Evolutionary conservation across 495 filamentous ascomycete species (phyloP).

Genomic region (Cercophora newfieldiana): DNA sequence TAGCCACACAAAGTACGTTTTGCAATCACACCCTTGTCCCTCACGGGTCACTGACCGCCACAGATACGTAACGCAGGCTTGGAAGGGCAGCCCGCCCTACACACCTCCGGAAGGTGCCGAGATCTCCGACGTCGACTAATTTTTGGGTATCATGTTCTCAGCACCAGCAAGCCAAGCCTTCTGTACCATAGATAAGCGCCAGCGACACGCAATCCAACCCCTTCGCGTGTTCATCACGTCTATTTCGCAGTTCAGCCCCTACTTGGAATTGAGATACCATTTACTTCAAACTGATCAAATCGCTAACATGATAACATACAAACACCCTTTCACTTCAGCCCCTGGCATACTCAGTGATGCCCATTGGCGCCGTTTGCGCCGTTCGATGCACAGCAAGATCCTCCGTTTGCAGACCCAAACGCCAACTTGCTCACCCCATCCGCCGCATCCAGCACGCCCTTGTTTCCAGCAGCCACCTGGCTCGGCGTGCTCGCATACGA

Average conservation of each 20-base stretch:
- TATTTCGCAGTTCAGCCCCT: neutral
- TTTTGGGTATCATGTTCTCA: no score
- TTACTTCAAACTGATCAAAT: neutral
- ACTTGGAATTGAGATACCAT: neutral
- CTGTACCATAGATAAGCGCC: neutral
- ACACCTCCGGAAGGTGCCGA: conserved; percentile 20
- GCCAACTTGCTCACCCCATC: conserved; percentile 50
- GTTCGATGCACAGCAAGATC: conserved; percentile 31
- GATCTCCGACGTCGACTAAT: conserved; percentile 12
- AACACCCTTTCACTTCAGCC: neutral
- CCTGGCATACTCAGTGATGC: conserved; percentile 4
- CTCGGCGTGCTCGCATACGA: conserved; percentile 74
- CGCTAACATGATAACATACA: conserved; percentile 10
- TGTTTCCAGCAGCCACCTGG: conserved; percentile 56
- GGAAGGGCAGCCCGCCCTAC: conserved; percentile 17
- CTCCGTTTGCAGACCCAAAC: conserved; percentile 29
- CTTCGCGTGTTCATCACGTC: neutral
- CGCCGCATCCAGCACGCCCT: conserved; percentile 46
- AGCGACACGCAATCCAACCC: neutral
- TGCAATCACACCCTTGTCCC: neutral
- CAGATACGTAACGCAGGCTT: conserved; percentile 26
- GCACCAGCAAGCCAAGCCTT: neutral
- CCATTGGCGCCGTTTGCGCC: conserved; percentile 31
- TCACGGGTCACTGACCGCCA: neutral
- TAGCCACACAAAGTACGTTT: conserved; percentile 89